Percentiles rank a stretch among this genome's conserved stretches.
Evolutionary conservation across 805 yeast genomes (phyloP).

Genomic region (Lachancea nothofagi): DNA sequence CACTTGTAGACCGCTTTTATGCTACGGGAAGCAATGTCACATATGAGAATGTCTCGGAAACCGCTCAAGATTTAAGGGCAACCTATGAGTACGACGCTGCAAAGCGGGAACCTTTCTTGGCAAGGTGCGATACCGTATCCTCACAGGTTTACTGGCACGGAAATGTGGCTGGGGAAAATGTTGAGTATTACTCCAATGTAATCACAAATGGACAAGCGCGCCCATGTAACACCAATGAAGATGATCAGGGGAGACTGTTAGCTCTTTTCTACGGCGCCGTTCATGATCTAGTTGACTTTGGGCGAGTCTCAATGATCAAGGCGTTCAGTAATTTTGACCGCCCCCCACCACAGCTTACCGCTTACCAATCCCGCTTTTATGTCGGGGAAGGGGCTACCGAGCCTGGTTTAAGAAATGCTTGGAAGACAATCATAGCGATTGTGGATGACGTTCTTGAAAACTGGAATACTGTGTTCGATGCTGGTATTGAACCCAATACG

Average conservation of each 20-base stretch:
- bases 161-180: constrained; percentile 1
- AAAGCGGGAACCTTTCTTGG: not conserved
- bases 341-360: constrained; percentile 1
- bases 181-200: constrained; percentile 1
- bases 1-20: constrained; percentile 2
- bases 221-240: constrained; percentile 4
- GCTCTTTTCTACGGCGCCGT: constrained; percentile 1
- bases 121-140: constrained; percentile 1
- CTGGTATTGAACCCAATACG: not conserved
- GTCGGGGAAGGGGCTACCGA: constrained; percentile 2
- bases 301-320: constrained; percentile 1
- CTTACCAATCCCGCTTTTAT: constrained; percentile 1
- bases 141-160: constrained; percentile 3
- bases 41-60: constrained; percentile 1
- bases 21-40: constrained; percentile 1
- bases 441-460: constrained; percentile 3
- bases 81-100: constrained; percentile 3
- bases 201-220: constrained; percentile 3
- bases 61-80: not conserved
- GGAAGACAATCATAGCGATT: constrained; percentile 1
- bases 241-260: constrained; percentile 2
- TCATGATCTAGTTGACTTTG: not conserved
- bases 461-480: constrained; percentile 1
- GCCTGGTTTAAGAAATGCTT: constrained; percentile 1
- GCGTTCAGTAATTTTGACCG: constrained; percentile 3